These are phyloP conservation scores for Linnemannia hyalina DNA, from an alignment of 192 early-diverging fungal species.

Conservation along the genomic window DNA sequence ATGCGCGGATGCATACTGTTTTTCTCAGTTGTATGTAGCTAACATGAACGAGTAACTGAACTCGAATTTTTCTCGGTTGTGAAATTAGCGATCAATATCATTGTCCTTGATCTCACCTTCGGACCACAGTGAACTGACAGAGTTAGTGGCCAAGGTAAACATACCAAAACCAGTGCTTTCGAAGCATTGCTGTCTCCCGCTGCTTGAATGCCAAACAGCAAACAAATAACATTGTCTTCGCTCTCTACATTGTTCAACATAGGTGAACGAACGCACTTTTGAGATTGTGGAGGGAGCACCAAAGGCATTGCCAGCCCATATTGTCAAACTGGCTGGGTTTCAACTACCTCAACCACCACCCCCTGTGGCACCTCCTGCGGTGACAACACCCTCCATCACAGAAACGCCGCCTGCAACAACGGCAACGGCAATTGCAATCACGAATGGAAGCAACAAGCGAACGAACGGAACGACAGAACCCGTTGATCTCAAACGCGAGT, in stretches of 20 bases:
- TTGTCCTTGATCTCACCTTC: conserved; percentile 41
- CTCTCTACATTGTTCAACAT: conserved; percentile 21
- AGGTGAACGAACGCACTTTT: conserved; percentile 46
- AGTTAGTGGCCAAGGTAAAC: conserved; percentile 36
- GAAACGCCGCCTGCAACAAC: conserved; percentile 22
- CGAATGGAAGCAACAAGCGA: not conserved
- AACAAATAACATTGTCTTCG: not conserved
- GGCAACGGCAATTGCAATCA: not conserved
- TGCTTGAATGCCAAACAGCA: not conserved
- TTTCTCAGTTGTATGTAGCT: too few species aligned
- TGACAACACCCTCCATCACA: not conserved
- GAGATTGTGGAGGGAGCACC: conserved; percentile 45
- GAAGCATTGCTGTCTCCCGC: not conserved
- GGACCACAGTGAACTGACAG: conserved; percentile 32
- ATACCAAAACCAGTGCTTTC: not conserved
- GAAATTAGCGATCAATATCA: conserved; percentile 49
- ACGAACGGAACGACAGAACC: conserved; percentile 1
- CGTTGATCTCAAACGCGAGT: conserved; percentile 45
- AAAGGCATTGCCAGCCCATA: conserved; percentile 40
- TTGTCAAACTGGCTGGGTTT: conserved; percentile 65
- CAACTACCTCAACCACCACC: conserved; percentile 52
- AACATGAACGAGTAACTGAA: too few species aligned
- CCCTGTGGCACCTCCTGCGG: conserved; percentile 2
- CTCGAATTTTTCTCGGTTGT: not conserved
- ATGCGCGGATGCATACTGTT: too few species aligned